Base-by-base conservation (phyloP, 1,284 basidiomycete genomes). In the Lignosus rhinocerotis region DNA sequence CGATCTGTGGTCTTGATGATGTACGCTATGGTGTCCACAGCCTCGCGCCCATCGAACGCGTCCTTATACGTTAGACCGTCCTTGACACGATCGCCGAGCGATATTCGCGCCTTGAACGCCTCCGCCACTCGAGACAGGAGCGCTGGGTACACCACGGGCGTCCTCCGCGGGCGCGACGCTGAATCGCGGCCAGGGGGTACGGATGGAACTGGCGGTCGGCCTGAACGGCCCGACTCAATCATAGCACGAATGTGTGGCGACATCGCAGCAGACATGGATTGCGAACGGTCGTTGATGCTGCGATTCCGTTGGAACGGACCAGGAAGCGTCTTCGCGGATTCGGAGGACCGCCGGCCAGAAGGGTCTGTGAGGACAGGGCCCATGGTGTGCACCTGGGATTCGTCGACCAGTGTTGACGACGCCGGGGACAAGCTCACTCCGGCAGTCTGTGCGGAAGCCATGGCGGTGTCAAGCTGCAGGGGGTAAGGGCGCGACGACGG, bases 1-100 rank as follows among this genome's bases (percentile, higher is more conserved):
- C 97, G 85, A 75, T 99, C 97, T 6, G 94, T 94, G 2, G 96
- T 99, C 75, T 96, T 96, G 81, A 98, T 98, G 73, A 99, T 96
- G 70, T 96, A 94, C 17, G 94, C 91, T 65, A 99, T 93, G 75
- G 93, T 92, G 74, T 96, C 93, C 32, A 99, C 96, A 0, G 97
- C 97, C 69, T 97, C 93, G 16, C 94, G 87, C 1, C 97, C 97
- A 71, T 98, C 96, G 69, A 99, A 99, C 1, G 94, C 87, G 68
- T 96, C 93, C 68, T 92, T 94, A 79, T 99, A 99, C 5, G 94
- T 93, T 65, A 99, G 83, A 0, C 94, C 96, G 70, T 99, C 95
- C 73, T 99, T 99, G 71, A 91, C 77, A 42, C 91, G 83, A 72
- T 98, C 96, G 10, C 82, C 72, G 30, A 95, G 78, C 9, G 79